Percentiles rank a stretch among this genome's conserved stretches.
Conservation (phyloP, 2,329 filamentous ascomycete genomes). For the Nakataea oryzae region DNA sequence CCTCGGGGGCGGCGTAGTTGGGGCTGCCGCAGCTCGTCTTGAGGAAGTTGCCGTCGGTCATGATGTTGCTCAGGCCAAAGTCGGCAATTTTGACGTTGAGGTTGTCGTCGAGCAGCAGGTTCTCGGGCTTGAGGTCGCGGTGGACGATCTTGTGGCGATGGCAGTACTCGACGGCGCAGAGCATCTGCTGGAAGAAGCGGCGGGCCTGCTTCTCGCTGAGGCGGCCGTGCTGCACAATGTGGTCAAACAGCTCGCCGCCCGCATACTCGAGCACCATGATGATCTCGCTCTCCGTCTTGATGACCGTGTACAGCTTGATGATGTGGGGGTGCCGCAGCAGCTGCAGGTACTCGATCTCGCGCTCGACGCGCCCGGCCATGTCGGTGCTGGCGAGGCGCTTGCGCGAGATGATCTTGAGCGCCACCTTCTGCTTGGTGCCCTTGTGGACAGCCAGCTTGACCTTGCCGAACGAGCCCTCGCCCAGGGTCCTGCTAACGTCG, state of each 20-base stretch:
- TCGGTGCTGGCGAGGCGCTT: slow-evolving; percentile 94
- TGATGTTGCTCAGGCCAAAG: slow-evolving; percentile 97
- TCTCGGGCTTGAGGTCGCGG: slow-evolving; percentile 94
- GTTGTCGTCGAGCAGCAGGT: slow-evolving; percentile 85
- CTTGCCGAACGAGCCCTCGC: slow-evolving; percentile 96
- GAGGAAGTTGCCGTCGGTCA: slow-evolving; percentile 98
- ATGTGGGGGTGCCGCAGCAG: slow-evolving; percentile 93
- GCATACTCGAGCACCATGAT: slow-evolving; percentile 99
- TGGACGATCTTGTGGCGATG: slow-evolving; percentile 98
- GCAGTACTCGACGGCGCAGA: slow-evolving; percentile 97
- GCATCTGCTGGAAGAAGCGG: slow-evolving; percentile 98
- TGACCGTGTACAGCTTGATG: slow-evolving; percentile 98
- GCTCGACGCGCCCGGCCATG: slow-evolving; percentile 95
- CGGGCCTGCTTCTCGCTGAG: slow-evolving; percentile 89
- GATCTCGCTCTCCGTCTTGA: slow-evolving; percentile 88
- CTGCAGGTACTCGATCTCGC: slow-evolving; percentile 97
- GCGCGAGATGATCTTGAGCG: slow-evolving; percentile 92
- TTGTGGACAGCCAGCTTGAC: slow-evolving; percentile 94
- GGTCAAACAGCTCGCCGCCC: slow-evolving; percentile 93
- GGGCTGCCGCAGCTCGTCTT: slow-evolving; percentile 98
- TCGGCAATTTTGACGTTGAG: slow-evolving; percentile 99
- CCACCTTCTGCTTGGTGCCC: slow-evolving; percentile 87
- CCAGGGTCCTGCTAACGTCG: slow-evolving; percentile 78
- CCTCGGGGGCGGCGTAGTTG: slow-evolving; percentile 95
- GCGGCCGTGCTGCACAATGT: slow-evolving; percentile 88